Evolutionary conservation across 108 stramenopile species (phyloP).

Genomic region (Aurantiochytrium sp.): DNA sequence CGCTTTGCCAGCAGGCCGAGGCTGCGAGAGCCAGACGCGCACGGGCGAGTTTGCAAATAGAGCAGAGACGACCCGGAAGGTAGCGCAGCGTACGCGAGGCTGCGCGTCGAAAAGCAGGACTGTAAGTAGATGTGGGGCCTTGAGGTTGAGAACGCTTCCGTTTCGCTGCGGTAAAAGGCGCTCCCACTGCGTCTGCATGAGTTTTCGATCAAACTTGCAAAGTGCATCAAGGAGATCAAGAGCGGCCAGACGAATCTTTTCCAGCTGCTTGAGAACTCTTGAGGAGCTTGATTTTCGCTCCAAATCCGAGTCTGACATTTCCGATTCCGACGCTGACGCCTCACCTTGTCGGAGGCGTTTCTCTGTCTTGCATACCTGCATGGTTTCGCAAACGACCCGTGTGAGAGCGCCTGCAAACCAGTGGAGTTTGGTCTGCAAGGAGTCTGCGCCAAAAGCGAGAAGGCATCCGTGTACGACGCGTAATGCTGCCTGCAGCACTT

Average conservation of each 20-base stretch:
- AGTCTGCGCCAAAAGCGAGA: not conserved
- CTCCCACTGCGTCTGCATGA: not conserved
- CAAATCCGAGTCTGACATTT: not conserved
- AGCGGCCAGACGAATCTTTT: not conserved
- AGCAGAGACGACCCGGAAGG: not conserved
- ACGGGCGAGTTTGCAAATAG: not conserved
- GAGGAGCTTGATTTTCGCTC: conserved; percentile 1
- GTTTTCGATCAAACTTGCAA: not conserved
- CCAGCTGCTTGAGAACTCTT: not conserved
- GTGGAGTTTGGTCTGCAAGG: not conserved
- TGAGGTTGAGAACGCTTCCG: not conserved
- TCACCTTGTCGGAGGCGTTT: not conserved
- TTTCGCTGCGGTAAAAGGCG: not conserved
- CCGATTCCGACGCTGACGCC: not conserved
- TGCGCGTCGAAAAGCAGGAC: not conserved
- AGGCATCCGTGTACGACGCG: not conserved
- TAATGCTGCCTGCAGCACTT: not conserved
- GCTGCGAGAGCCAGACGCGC: conserved; percentile 17
- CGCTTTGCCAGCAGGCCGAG: not conserved
- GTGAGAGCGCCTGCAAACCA: not conserved
- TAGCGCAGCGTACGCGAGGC: not conserved
- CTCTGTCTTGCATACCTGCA: not conserved
- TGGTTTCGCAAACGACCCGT: not conserved
- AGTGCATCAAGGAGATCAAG: not conserved
- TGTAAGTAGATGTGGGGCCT: not conserved